phyloP scores from a whole-genome alignment of 2,329 filamentous ascomycete species.

The Didymella exigua region DNA sequence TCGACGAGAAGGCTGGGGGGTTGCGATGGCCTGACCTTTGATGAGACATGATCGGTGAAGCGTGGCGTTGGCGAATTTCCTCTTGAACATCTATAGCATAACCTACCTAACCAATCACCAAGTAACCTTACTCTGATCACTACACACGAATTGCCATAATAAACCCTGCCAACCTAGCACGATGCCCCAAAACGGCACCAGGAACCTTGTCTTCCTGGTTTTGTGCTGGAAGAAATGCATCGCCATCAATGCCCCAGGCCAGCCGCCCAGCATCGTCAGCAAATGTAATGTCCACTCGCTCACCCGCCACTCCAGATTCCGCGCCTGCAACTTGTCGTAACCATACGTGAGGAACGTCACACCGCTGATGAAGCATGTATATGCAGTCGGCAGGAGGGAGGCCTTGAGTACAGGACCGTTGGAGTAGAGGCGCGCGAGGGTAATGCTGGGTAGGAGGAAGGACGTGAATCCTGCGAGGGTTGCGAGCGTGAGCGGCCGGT shows the following conservation, averaged over 20 bases:
- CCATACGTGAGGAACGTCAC: constrained; percentile 42
- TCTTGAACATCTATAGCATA: constrained; percentile 1
- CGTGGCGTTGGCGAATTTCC: constrained; percentile 3
- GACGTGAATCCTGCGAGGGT: constrained; percentile 32
- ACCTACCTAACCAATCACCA: constrained; percentile 9
- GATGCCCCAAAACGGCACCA: constrained; percentile 41
- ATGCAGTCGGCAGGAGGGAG: constrained; percentile 24
- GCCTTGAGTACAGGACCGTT: constrained; percentile 10
- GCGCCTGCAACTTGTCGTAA: constrained; percentile 45
- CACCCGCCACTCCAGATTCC: constrained; percentile 41
- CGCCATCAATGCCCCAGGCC: constrained; percentile 42
- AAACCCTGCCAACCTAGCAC: constrained; percentile 37
- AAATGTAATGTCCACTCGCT: constrained; percentile 40
- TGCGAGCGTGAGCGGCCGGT: constrained; percentile 34
- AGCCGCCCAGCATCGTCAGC: constrained; percentile 39
- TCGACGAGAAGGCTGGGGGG: constrained; percentile 14
- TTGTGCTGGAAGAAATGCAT: constrained; percentile 48
- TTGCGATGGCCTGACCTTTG: constrained; percentile 10
- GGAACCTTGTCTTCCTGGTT: constrained; percentile 39
- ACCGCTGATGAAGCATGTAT: constrained; percentile 26
- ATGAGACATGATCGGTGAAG: constrained; percentile 7
- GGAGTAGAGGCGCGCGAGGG: constrained; percentile 50
- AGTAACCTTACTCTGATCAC: constrained; percentile 10
- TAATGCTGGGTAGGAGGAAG: constrained; percentile 62
- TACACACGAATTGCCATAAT: constrained; percentile 21